Percentiles rank a stretch among this genome's conserved stretches.
phyloP scores from a whole-genome alignment of 2,329 filamentous ascomycete species.

The Cytospora mali region DNA sequence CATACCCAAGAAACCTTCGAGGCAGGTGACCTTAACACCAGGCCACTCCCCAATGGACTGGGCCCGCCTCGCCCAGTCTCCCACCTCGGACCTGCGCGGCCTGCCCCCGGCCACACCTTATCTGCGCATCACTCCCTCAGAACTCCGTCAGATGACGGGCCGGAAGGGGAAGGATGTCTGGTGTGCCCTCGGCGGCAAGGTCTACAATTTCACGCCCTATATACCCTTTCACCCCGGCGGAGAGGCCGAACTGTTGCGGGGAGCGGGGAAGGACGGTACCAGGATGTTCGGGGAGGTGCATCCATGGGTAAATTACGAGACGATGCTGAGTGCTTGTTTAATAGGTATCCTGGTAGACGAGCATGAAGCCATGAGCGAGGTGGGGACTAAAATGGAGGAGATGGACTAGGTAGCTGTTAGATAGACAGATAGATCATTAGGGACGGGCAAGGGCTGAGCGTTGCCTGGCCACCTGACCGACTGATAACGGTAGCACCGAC shows the following conservation, averaged over 20 bases:
- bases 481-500: neutral
- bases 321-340: conserved; percentile 66
- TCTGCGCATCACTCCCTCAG: conserved; percentile 78
- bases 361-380: conserved; percentile 44
- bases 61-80: conserved; percentile 70
- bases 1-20: conserved; percentile 46
- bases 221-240: conserved; percentile 89
- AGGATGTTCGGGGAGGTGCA: conserved; percentile 68
- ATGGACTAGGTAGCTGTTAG: conserved; percentile 53
- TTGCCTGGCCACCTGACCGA: too few species aligned
- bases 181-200: conserved; percentile 85
- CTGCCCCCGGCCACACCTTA: conserved; percentile 54
- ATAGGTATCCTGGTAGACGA: conserved; percentile 67
- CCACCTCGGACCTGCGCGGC: conserved; percentile 68
- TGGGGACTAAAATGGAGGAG: conserved; percentile 54
- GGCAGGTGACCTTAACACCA: conserved; percentile 78
- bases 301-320: conserved; percentile 73
- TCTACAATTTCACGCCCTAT: conserved; percentile 94
- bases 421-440: too few species aligned
- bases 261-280: conserved; percentile 64
- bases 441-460: neutral
- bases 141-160: conserved; percentile 78
- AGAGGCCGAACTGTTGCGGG: conserved; percentile 69
- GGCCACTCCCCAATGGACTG: conserved; percentile 96
- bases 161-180: conserved; percentile 85